Conservation (phyloP, 2,329 filamentous ascomycete species). For the Calcarisporium arbuscula region DNA sequence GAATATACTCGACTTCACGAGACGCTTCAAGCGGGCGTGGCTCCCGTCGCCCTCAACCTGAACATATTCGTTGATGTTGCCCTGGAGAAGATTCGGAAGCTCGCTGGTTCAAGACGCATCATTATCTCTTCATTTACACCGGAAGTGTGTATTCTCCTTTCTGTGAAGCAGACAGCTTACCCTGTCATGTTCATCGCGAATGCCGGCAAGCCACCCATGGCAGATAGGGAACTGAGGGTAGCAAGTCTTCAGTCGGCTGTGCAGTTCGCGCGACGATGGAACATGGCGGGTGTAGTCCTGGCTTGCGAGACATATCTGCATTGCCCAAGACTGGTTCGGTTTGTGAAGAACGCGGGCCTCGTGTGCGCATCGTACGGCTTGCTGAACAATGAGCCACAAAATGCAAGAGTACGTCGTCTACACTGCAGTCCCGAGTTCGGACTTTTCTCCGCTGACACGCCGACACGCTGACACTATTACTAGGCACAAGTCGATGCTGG, state of each 20-base stretch:
- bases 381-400: slow-evolving; percentile 20
- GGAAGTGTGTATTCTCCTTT: slow-evolving; percentile 25
- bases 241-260: slow-evolving; percentile 29
- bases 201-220: slow-evolving; percentile 19
- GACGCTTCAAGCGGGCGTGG: slow-evolving; percentile 24
- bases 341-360: slow-evolving; percentile 25
- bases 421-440: background rate
- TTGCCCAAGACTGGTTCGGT: slow-evolving; percentile 27
- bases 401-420: slow-evolving; percentile 9
- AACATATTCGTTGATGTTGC: slow-evolving; percentile 32
- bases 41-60: slow-evolving; percentile 27
- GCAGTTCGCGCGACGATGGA: slow-evolving; percentile 30
- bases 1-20: slow-evolving; percentile 35
- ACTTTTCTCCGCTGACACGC: background rate
- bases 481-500: slow-evolving; percentile 12
- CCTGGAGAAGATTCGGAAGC: slow-evolving; percentile 21
- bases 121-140: slow-evolving; percentile 30
- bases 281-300: slow-evolving; percentile 28
- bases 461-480: background rate
- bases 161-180: slow-evolving; percentile 23
- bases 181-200: slow-evolving; percentile 28
- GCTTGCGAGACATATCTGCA: slow-evolving; percentile 27
- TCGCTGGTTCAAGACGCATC: slow-evolving; percentile 20
- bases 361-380: slow-evolving; percentile 26
- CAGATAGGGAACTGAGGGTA: slow-evolving; percentile 26